Percentiles rank a stretch among this genome's conserved stretches.
These are phyloP conservation scores for Ampelomyces quisqualis DNA, from an alignment of 2,329 filamentous ascomycete genomes.

Conservation along the genomic window DNA sequence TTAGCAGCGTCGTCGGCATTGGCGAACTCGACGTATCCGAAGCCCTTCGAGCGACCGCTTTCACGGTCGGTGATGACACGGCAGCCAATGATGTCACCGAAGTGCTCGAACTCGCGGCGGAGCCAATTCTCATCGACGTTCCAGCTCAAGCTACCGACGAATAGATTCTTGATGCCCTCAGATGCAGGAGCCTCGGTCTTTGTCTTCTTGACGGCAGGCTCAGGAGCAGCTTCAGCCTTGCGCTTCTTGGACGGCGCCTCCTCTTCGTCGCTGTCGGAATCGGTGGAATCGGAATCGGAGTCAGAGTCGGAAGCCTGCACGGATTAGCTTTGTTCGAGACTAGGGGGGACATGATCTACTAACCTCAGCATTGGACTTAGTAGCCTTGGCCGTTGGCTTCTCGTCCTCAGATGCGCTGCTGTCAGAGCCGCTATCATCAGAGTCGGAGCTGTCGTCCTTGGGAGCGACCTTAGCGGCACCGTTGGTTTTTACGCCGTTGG, in stretches of 20 bases:
- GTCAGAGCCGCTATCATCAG: slow-evolving; percentile 36
- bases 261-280: slow-evolving; percentile 34
- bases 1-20: slow-evolving; percentile 66
- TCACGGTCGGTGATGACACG: slow-evolving; percentile 83
- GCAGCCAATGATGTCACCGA: slow-evolving; percentile 69
- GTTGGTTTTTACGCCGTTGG: slow-evolving; percentile 39
- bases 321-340: slow-evolving; percentile 15
- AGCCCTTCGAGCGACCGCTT: slow-evolving; percentile 81
- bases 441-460: slow-evolving; percentile 43
- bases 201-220: slow-evolving; percentile 64
- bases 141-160: slow-evolving; percentile 90
- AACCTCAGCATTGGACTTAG: slow-evolving; percentile 38
- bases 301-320: slow-evolving; percentile 41
- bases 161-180: slow-evolving; percentile 66
- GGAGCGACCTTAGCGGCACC: slow-evolving; percentile 34
- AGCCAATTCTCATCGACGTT: slow-evolving; percentile 83
- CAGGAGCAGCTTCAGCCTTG: slow-evolving; percentile 59
- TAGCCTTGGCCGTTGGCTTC: slow-evolving; percentile 29
- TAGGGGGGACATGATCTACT: background rate
- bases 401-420: slow-evolving; percentile 35
- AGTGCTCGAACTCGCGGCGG: slow-evolving; percentile 76
- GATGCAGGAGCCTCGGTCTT: slow-evolving; percentile 59
- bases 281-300: slow-evolving; percentile 39
- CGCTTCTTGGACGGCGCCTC: slow-evolving; percentile 62
- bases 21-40: slow-evolving; percentile 89